Percentiles rank a stretch among this genome's conserved stretches.
Conservation (phyloP, 2,329 filamentous ascomycete genomes). For the Helotiales sp. region DNA sequence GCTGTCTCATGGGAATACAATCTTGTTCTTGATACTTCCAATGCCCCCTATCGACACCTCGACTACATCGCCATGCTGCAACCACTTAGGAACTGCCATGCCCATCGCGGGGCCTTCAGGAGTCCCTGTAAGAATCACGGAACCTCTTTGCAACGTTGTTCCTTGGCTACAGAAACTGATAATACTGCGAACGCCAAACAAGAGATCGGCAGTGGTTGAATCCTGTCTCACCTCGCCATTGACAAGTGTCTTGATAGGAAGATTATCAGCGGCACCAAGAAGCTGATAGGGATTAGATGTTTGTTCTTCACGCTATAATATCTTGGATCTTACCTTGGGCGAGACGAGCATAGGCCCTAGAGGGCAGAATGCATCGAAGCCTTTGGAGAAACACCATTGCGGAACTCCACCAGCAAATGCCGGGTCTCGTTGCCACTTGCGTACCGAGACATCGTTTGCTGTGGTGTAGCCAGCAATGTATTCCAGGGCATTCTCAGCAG, state of each 20-base stretch:
- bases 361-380: slow-evolving; percentile 45
- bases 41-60: slow-evolving; percentile 7
- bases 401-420: slow-evolving; percentile 38
- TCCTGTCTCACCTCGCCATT: slow-evolving; percentile 46
- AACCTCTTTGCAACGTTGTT: slow-evolving; percentile 47
- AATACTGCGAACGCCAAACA: slow-evolving; percentile 48
- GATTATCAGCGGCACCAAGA: slow-evolving; percentile 11
- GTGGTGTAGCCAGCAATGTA: slow-evolving; percentile 41
- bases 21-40: slow-evolving; percentile 10
- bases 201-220: slow-evolving; percentile 43
- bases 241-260: slow-evolving; percentile 39
- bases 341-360: slow-evolving; percentile 43
- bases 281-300: neutral
- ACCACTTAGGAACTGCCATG: neutral
- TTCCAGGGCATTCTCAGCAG: slow-evolving; percentile 12
- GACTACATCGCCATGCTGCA: slow-evolving; percentile 15
- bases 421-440: slow-evolving; percentile 53
- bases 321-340: neutral
- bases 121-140: slow-evolving; percentile 18
- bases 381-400: slow-evolving; percentile 46
- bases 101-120: slow-evolving; percentile 10
- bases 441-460: slow-evolving; percentile 54
- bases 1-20: neutral
- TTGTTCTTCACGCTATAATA: neutral
- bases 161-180: slow-evolving; percentile 47